phyloP scores from a whole-genome alignment of 495 filamentous ascomycete species.

The Penicillium coprophilum region DNA sequence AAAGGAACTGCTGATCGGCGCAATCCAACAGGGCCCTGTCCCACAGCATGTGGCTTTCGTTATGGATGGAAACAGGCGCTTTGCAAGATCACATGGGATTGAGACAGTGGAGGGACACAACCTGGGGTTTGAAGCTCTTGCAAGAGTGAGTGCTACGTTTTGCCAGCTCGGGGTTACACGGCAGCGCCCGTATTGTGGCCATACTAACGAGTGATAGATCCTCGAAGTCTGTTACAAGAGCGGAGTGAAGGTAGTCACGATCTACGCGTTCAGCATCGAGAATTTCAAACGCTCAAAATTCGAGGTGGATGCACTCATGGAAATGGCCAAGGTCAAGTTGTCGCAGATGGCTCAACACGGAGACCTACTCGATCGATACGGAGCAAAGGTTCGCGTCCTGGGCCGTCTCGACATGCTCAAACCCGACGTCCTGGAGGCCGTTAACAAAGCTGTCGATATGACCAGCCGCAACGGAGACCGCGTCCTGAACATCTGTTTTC shows the following conservation, averaged over 20 bases:
- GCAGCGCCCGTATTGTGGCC: background rate
- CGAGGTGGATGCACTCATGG: constrained; percentile 96
- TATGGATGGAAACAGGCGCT: constrained; percentile 96
- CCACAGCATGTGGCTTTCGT: constrained; percentile 95
- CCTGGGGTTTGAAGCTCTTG: constrained; percentile 91
- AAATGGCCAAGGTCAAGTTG: constrained; percentile 93
- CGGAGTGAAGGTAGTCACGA: constrained; percentile 89
- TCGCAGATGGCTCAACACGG: constrained; percentile 89
- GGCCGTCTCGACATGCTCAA: constrained; percentile 78
- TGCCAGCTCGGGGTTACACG: constrained; percentile 12
- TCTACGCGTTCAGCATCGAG: constrained; percentile 98
- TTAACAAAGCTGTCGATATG: constrained; percentile 77
- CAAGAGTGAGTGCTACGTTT: constrained; percentile 54
- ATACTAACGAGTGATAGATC: constrained; percentile 52
- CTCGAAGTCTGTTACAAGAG: constrained; percentile 97
- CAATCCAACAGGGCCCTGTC: constrained; percentile 84
- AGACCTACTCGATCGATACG: constrained; percentile 88
- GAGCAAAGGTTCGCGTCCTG: constrained; percentile 78
- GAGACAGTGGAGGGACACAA: constrained; percentile 98
- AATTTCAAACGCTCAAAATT: constrained; percentile 99
- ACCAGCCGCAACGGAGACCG: constrained; percentile 80
- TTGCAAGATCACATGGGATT: constrained; percentile 83
- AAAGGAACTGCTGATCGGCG: constrained; percentile 80
- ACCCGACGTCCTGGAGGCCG: constrained; percentile 81
- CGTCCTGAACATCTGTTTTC: constrained; percentile 93